These are phyloP conservation scores for Polysphondylium violaceum DNA, from an alignment of 78 protist genomes.

Conservation along the genomic window DNA sequence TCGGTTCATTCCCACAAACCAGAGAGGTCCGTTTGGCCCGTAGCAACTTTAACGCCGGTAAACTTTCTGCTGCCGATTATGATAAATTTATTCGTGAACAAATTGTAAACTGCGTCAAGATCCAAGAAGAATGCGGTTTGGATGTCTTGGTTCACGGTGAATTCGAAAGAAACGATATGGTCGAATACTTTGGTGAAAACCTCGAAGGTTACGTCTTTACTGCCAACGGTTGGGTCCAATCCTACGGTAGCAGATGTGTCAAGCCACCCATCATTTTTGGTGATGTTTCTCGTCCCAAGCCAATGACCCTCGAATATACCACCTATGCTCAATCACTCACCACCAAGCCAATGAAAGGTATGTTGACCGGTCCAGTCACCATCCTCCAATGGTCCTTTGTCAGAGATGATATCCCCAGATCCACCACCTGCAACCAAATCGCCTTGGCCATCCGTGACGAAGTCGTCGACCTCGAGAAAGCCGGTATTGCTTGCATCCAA, in stretches of 20 bases:
- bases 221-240: constrained; percentile 89
- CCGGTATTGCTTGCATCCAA: constrained; percentile 82
- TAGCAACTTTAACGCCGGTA: constrained; percentile 21
- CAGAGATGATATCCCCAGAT: constrained; percentile 86
- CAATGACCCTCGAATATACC: constrained; percentile 82
- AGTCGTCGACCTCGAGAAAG: constrained; percentile 83
- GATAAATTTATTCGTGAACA: constrained; percentile 69
- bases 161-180: constrained; percentile 90
- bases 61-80: constrained; percentile 71
- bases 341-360: constrained; percentile 88
- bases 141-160: constrained; percentile 92
- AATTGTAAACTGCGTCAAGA: constrained; percentile 37
- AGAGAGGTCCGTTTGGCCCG: constrained; percentile 80
- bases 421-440: constrained; percentile 69
- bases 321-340: constrained; percentile 83
- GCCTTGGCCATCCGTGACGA: constrained; percentile 91
- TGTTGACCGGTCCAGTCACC: constrained; percentile 92
- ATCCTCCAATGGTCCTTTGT: constrained; percentile 91
- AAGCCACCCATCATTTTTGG: constrained; percentile 89
- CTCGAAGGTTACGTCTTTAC: constrained; percentile 86
- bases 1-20: constrained; percentile 93
- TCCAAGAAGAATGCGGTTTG: constrained; percentile 86
- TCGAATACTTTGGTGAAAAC: constrained; percentile 86
- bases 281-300: constrained; percentile 72
- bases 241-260: constrained; percentile 89